Conservation (phyloP, 495 filamentous ascomycete genomes). For the Trichoderma erinaceum region DNA sequence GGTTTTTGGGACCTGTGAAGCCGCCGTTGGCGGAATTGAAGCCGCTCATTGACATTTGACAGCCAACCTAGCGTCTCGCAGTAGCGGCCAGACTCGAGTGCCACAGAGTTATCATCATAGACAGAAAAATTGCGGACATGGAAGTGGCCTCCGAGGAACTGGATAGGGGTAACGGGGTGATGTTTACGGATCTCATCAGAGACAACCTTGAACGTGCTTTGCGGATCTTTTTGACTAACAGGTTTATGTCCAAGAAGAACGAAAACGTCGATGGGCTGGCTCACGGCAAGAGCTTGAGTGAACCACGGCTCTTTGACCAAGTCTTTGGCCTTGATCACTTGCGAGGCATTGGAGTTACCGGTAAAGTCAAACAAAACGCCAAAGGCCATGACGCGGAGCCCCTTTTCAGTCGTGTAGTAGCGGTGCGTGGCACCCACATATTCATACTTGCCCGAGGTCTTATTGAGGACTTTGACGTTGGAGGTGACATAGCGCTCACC, state of each 20-base stretch:
- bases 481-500: constrained; percentile 62
- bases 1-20: constrained; percentile 27
- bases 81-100: constrained; percentile 74
- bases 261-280: constrained; percentile 64
- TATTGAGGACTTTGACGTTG: constrained; percentile 71
- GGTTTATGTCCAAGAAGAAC: constrained; percentile 68
- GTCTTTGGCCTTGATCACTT: constrained; percentile 45
- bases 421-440: constrained; percentile 64
- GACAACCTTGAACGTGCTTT: constrained; percentile 48
- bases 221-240: constrained; percentile 49
- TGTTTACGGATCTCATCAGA: constrained; percentile 60
- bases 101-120: constrained; percentile 65
- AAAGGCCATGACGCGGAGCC: constrained; percentile 69
- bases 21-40: constrained; percentile 36
- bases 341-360: constrained; percentile 32
- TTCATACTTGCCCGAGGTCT: constrained; percentile 52
- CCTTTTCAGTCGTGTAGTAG: constrained; percentile 69
- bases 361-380: constrained; percentile 80
- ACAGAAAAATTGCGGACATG: constrained; percentile 75
- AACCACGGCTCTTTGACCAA: constrained; percentile 73
- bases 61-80: constrained; percentile 85
- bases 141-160: constrained; percentile 76
- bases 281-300: constrained; percentile 56
- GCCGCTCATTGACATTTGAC: constrained; percentile 75
- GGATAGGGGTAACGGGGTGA: constrained; percentile 65